phyloP scores from a whole-genome alignment of 345 rosid genomes.

The Trapa bicornis region DNA sequence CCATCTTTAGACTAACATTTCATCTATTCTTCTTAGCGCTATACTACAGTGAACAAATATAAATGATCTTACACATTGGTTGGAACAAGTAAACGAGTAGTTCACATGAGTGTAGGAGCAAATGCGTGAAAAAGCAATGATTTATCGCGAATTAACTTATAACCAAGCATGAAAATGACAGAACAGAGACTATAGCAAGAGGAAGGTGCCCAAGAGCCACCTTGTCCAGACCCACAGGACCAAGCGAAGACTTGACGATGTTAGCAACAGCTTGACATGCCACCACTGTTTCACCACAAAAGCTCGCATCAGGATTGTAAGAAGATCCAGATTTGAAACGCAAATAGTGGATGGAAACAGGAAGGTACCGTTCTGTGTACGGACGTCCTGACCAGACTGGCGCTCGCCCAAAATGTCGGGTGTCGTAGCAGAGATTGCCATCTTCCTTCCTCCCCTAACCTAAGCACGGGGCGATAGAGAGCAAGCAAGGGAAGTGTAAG shows the following conservation, averaged over 20 bases:
- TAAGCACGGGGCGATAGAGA: too few species aligned
- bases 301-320: neutral
- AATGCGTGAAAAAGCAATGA: too few species aligned
- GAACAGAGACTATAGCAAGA: too few species aligned
- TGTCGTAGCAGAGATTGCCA: conserved; percentile 24
- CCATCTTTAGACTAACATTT: too few species aligned
- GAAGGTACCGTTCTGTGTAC: conserved; percentile 70
- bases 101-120: too few species aligned
- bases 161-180: too few species aligned
- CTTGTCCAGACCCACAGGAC: conserved; percentile 98
- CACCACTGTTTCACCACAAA: conserved; percentile 34
- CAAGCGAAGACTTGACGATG: conserved; percentile 86
- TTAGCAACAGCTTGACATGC: conserved; percentile 94
- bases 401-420: conserved; percentile 88
- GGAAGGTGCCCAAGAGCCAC: conserved; percentile 11
- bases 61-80: too few species aligned
- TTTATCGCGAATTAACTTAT: too few species aligned
- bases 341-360: neutral
- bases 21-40: too few species aligned
- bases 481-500: too few species aligned
- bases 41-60: too few species aligned
- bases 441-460: neutral
- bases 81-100: too few species aligned
- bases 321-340: neutral
- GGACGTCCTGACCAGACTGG: conserved; percentile 91